phyloP scores from a whole-genome alignment of 73 alveolate genomes.

The Blepharisma stoltei region DNA sequence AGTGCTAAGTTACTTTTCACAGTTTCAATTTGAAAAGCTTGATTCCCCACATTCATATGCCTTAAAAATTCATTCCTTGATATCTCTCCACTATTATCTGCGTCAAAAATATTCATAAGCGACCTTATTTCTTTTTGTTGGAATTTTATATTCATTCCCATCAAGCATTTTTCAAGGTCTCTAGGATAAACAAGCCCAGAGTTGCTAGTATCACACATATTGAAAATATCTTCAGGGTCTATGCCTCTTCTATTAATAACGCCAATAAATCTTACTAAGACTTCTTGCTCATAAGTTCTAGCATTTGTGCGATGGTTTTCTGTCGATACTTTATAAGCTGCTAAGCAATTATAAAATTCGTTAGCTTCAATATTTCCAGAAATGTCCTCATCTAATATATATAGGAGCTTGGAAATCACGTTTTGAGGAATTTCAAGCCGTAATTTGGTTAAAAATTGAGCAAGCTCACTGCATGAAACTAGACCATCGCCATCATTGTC shows the following conservation, averaged over 20 bases:
- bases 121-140: slow-evolving; percentile 8
- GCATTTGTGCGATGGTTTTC: slow-evolving; percentile 10
- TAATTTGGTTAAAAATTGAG: not conserved
- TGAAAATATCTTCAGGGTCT: not conserved
- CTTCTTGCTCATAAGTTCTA: slow-evolving; percentile 11
- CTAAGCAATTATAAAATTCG: slow-evolving; percentile 13
- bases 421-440: not conserved
- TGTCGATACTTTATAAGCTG: not conserved
- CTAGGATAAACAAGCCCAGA: not conserved
- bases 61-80: not conserved
- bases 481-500: slow-evolving; percentile 11
- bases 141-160: not conserved
- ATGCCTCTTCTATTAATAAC: not conserved
- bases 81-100: not conserved
- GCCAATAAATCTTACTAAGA: not conserved
- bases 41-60: not conserved
- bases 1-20: not conserved
- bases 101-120: not conserved
- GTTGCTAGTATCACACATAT: not conserved
- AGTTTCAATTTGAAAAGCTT: not conserved
- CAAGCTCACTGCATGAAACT: not conserved
- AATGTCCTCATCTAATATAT: not conserved
- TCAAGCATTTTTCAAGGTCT: not conserved
- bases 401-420: not conserved
- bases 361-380: slow-evolving; percentile 16